phyloP scores from a whole-genome alignment of 176 grass and related monocot species.

The Eragrostis nindensis region DNA sequence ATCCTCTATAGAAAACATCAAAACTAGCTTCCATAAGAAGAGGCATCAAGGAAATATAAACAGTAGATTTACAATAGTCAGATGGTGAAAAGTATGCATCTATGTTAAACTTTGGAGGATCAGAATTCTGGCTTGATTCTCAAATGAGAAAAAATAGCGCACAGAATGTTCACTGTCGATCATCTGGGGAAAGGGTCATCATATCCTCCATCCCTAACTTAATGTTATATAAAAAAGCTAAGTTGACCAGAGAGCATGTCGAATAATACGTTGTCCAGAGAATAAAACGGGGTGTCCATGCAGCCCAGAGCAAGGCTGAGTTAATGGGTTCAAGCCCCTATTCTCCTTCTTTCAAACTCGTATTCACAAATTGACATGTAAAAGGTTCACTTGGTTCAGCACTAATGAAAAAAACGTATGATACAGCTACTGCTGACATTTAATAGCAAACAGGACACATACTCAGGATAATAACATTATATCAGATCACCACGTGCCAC shows the following conservation, averaged over 20 bases:
- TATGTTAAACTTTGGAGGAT: neutral
- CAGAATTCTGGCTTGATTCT: slow-evolving; percentile 44
- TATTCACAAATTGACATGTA: neutral
- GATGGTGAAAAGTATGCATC: too few species aligned
- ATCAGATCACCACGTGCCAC: too few species aligned
- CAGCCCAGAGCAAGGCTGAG: neutral
- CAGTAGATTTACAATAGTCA: too few species aligned
- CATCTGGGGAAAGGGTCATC: slow-evolving; percentile 40
- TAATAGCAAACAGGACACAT: neutral
- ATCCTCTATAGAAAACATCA: neutral
- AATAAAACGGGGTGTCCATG: slow-evolving; percentile 19
- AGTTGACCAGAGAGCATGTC: too few species aligned
- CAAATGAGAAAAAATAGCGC: slow-evolving; percentile 22
- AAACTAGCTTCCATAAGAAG: neutral
- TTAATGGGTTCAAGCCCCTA: neutral
- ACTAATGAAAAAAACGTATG: neutral
- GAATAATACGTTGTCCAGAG: slow-evolving; percentile 29
- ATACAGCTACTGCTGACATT: neutral
- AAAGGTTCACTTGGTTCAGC: neutral
- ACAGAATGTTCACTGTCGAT: slow-evolving; percentile 20
- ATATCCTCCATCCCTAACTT: neutral
- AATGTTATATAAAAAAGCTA: neutral
- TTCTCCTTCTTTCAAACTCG: slow-evolving; percentile 36
- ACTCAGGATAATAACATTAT: too few species aligned
- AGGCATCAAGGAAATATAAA: too few species aligned